Evolutionary conservation across 768 basidiomycete species (phyloP), one percentile per base, ranked within the genome.

Genomic region (Rhodotorula babjevae): DNA sequence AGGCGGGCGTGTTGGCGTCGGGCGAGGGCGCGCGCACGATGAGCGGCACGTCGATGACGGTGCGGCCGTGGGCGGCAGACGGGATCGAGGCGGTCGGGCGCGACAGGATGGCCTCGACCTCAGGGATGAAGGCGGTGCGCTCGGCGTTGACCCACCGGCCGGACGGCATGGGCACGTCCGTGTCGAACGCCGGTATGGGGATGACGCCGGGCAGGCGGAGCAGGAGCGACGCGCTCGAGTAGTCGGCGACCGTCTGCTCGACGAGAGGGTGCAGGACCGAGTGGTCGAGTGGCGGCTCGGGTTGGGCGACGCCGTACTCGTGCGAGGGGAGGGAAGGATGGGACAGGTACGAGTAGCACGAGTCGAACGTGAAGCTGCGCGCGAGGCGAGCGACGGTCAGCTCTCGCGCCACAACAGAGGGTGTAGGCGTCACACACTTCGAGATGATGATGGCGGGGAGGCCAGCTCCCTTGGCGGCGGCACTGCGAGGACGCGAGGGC

Each of bases 391-490:
- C 36, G 40, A 46, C 25, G 16, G 3, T 15, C 6, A 15, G 16
- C 42, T 12, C 10, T 31, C 23, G 15, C 50, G 2, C 9, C 21
- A 23, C 9, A 19, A 19, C 9, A 31, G 8, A 18, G 12, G 36
- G 15, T 9, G 2, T 16, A 14, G 40, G n/a, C 3, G 23, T 11
- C 15, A n/a, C 67, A 33, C 46, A 75, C 74, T 92, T 92, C 57
- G 89, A 90, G 74, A 91, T 85, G 27, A 92, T 82, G 53, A 87
- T 83, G 2, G 88, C 88, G 1, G 89, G 90, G n/a, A 91, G 82
- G 1, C 85, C 84, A 0, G 87, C 85, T 50, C 82, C 79, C 58
- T 87, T 85, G 5, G 89, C 90, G 2, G 90, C 89, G 49, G 88
- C 83, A 57, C 80, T 80, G 59, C 40, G 61, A 25, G 42, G 40